Percentiles rank a stretch among this genome's conserved stretches.
phyloP scores from a whole-genome alignment of 1,139 yeast genomes.

The Scheffersomyces insectosa region DNA sequence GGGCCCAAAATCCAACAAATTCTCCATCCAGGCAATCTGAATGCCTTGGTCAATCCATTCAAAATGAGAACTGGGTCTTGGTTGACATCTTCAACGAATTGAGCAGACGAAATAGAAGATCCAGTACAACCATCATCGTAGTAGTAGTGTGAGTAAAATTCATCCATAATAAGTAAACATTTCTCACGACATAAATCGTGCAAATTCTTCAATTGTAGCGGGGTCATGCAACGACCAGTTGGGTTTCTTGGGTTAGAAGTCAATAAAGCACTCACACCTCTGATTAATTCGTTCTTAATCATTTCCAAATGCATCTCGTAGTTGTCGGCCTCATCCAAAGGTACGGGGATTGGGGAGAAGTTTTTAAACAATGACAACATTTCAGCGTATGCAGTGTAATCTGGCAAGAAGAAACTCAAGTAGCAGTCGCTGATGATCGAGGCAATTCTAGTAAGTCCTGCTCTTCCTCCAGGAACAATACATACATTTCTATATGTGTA shows the following conservation, averaged over 20 bases:
- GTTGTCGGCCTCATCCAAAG: conserved; percentile 59
- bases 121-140: conserved; percentile 63
- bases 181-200: conserved; percentile 59
- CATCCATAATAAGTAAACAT: conserved; percentile 68
- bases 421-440: conserved; percentile 64
- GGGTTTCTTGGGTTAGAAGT: conserved; percentile 72
- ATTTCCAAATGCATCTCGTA: conserved; percentile 60
- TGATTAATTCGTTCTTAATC: conserved; percentile 53
- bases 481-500: conserved; percentile 68
- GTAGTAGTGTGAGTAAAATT: conserved; percentile 63
- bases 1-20: conserved; percentile 72
- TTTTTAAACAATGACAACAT: conserved; percentile 67
- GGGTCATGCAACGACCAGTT: conserved; percentile 59
- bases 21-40: conserved; percentile 71
- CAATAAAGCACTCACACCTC: conserved; percentile 64
- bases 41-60: conserved; percentile 66
- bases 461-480: conserved; percentile 71
- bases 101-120: conserved; percentile 56
- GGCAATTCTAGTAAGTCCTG: conserved; percentile 68
- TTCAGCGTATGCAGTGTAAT: conserved; percentile 73
- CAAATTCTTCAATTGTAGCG: conserved; percentile 50
- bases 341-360: conserved; percentile 69
- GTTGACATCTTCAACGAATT: conserved; percentile 58
- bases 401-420: conserved; percentile 64
- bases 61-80: conserved; percentile 62